These are phyloP conservation scores for Leucocoprinus birnbaumii DNA, from an alignment of 768 basidiomycete genomes.

Conservation along the genomic window DNA sequence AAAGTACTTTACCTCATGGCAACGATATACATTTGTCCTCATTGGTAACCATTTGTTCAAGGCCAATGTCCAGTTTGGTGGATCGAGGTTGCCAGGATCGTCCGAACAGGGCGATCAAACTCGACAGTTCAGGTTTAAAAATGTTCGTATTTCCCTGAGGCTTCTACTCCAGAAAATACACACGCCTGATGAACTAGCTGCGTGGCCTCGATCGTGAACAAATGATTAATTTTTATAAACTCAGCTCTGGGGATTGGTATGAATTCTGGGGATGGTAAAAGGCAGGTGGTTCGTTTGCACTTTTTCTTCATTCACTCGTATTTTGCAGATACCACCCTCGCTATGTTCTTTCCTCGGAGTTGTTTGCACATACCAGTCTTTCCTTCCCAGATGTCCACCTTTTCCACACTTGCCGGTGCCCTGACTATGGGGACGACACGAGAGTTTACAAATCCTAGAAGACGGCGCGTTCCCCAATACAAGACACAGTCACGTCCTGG, in stretches of 20 bases:
- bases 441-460: background rate
- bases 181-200: background rate
- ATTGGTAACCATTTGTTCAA: background rate
- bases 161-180: background rate
- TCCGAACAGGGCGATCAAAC: background rate
- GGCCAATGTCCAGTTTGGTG: background rate
- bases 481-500: background rate
- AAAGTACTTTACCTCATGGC: background rate
- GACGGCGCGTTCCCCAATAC: constrained; percentile 12
- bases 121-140: background rate
- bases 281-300: background rate
- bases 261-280: too few relatives aligned
- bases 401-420: constrained; percentile 8
- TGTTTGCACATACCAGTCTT: constrained; percentile 13
- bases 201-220: too few relatives aligned
- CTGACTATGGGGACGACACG: background rate
- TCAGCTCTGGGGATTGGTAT: too few relatives aligned
- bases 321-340: background rate
- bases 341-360: constrained; percentile 1
- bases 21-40: constrained; percentile 3
- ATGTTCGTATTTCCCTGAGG: constrained; percentile 4
- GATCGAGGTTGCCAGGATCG: background rate
- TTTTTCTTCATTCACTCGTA: background rate
- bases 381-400: constrained; percentile 10
- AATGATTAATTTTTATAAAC: too few relatives aligned